Evolutionary conservation across 2,329 filamentous ascomycete genomes (phyloP).

Genomic region (Colletotrichum spinosum): DNA sequence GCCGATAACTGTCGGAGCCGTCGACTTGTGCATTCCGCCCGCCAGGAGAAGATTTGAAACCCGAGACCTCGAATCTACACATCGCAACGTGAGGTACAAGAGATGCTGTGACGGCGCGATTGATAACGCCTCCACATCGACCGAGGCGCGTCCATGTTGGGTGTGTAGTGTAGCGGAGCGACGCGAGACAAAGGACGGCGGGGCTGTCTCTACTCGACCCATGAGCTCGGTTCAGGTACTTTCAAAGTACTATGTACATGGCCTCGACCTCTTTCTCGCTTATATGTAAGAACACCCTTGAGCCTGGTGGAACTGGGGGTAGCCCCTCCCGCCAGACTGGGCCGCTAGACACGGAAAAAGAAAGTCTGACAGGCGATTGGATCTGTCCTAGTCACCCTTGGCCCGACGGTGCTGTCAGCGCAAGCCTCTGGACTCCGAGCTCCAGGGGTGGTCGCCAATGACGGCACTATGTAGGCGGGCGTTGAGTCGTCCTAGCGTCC

Average conservation of each 20-base stretch:
- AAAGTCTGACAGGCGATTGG: slow-evolving; percentile 38
- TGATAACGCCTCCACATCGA: slow-evolving; percentile 3
- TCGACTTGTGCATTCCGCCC: slow-evolving; percentile 4
- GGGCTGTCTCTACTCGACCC: slow-evolving; percentile 37
- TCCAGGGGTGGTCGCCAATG: slow-evolving; percentile 26
- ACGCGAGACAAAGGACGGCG: slow-evolving; percentile 32
- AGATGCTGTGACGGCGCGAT: slow-evolving; percentile 10
- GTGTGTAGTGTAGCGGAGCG: not conserved
- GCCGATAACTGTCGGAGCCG: slow-evolving; percentile 13
- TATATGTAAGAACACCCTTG: slow-evolving; percentile 31
- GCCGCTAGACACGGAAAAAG: slow-evolving; percentile 40
- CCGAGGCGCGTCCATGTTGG: slow-evolving; percentile 11
- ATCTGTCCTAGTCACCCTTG: slow-evolving; percentile 29
- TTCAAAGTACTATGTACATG: slow-evolving; percentile 21
- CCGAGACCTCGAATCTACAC: slow-evolving; percentile 4
- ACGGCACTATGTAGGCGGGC: slow-evolving; percentile 5
- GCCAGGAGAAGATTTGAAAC: slow-evolving; percentile 19
- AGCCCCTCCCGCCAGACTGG: slow-evolving; percentile 38
- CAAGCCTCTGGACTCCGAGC: slow-evolving; percentile 30
- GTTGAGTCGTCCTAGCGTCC: slow-evolving; percentile 8
- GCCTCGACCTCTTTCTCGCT: slow-evolving; percentile 7
- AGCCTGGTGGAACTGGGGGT: slow-evolving; percentile 32
- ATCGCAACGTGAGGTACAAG: not conserved
- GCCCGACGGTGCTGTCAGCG: slow-evolving; percentile 30
- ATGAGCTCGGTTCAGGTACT: slow-evolving; percentile 35